Evolutionary conservation across 1,139 yeast genomes (phyloP).

Genomic region (Scheffersomyces cryptocercus): DNA sequence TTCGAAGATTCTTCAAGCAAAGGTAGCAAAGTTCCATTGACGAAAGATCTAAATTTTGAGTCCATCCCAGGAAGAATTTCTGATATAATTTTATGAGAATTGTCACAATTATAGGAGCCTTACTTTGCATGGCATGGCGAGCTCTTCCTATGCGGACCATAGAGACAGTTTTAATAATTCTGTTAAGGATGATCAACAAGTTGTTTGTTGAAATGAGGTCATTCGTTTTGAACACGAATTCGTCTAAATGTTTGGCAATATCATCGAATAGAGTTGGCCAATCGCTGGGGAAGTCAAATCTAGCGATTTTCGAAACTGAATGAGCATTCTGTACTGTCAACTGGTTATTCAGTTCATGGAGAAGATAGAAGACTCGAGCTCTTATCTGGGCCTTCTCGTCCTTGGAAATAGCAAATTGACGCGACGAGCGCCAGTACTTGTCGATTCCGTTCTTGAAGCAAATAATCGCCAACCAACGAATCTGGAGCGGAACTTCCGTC

Average conservation of each 20-base stretch:
- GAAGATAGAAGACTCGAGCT: conserved; percentile 53
- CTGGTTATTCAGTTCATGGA: conserved; percentile 73
- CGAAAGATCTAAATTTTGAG: conserved; percentile 41
- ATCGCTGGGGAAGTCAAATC: conserved; percentile 82
- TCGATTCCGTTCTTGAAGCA: conserved; percentile 88
- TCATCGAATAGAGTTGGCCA: conserved; percentile 84
- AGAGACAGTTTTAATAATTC: conserved; percentile 71
- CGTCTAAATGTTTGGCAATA: conserved; percentile 39
- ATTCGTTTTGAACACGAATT: conserved; percentile 45
- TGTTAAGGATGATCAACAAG: conserved; percentile 66
- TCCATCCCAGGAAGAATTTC: conserved; percentile 65
- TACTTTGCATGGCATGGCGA: conserved; percentile 73
- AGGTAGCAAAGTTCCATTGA: conserved; percentile 73
- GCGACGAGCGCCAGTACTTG: conserved; percentile 75
- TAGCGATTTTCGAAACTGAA: conserved; percentile 71
- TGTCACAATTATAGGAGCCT: conserved; percentile 63
- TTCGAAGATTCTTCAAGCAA: conserved; percentile 70
- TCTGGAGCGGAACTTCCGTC: conserved; percentile 55
- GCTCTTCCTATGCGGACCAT: conserved; percentile 82
- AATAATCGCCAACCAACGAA: conserved; percentile 85
- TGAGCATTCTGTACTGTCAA: conserved; percentile 82
- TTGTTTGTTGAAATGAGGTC: conserved; percentile 61
- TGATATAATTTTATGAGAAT: conserved; percentile 60
- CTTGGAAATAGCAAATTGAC: conserved; percentile 54
- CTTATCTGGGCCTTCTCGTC: conserved; percentile 74